A percentile compares a stretch with the other conserved stretches of the same genome.
Evolutionary conservation across 495 filamentous ascomycete genomes (phyloP).

Genomic region (Cercophora newfieldiana): DNA sequence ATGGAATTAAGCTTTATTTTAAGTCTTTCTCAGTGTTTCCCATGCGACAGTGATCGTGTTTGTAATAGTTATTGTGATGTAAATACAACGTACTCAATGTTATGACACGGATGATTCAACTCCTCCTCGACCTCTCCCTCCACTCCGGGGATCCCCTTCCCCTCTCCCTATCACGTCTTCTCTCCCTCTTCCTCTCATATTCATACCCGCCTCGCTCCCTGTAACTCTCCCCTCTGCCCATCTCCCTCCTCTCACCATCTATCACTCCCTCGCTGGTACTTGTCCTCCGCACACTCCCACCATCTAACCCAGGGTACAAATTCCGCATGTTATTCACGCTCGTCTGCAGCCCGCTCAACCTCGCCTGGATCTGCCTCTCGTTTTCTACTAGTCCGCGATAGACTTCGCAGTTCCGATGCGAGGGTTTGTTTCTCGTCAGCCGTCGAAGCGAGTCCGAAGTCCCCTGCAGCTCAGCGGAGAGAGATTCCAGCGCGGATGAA

Average conservation of each 20-base stretch:
- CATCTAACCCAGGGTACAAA: constrained; percentile 5
- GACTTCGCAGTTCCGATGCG: constrained; percentile 26
- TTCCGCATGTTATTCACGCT: constrained; percentile 33
- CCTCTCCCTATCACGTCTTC: neutral
- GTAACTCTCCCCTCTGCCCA: neutral
- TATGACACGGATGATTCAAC: too few relatives aligned
- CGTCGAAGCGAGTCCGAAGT: constrained; percentile 20
- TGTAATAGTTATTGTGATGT: too few relatives aligned
- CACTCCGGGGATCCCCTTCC: neutral
- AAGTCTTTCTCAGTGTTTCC: too few relatives aligned
- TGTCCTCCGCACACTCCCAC: neutral
- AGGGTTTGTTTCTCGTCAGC: constrained; percentile 7
- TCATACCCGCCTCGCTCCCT: too few relatives aligned
- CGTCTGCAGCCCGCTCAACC: constrained; percentile 22
- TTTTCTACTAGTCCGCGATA: constrained; percentile 21
- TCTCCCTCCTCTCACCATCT: neutral
- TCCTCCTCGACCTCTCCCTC: neutral
- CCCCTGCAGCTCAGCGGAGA: constrained; percentile 24
- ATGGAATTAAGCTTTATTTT: neutral
- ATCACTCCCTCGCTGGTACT: neutral
- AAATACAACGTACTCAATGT: too few relatives aligned
- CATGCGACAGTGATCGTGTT: too few relatives aligned
- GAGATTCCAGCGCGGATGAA: constrained; percentile 23
- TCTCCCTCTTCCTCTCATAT: neutral
- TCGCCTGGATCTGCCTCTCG: constrained; percentile 23